phyloP scores from a whole-genome alignment of 2,329 filamentous ascomycete species.

The Thelonectria olida region DNA sequence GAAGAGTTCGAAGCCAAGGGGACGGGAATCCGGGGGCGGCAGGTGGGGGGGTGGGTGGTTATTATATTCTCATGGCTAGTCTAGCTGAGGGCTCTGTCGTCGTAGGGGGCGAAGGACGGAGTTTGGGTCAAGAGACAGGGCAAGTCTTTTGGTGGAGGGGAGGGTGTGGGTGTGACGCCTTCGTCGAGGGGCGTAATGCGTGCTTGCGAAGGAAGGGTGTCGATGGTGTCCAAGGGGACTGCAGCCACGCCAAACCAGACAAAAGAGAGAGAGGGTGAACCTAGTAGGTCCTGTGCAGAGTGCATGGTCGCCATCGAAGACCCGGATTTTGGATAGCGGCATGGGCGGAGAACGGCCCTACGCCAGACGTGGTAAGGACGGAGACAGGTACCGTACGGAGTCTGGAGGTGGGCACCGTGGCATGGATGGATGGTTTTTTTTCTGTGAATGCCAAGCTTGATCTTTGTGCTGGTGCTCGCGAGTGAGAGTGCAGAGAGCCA shows the following conservation, averaged over 20 bases:
- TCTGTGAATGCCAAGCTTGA: background rate
- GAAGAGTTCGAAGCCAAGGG: conserved; percentile 41
- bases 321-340: conserved; percentile 35
- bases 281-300: conserved; percentile 14
- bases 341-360: conserved; percentile 24
- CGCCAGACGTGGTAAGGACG: conserved; percentile 26
- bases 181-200: conserved; percentile 18
- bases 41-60: conserved; percentile 44
- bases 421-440: conserved; percentile 11
- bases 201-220: conserved; percentile 4
- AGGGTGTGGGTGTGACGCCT: conserved; percentile 21
- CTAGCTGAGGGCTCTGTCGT: conserved; percentile 29
- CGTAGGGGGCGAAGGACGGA: conserved; percentile 31
- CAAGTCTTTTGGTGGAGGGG: conserved; percentile 32
- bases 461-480: background rate
- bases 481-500: too few species aligned
- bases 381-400: conserved; percentile 21
- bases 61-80: conserved; percentile 42
- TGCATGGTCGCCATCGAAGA: conserved; percentile 13
- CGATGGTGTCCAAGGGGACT: background rate
- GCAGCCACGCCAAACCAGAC: conserved; percentile 6
- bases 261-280: conserved; percentile 32
- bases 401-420: conserved; percentile 36
- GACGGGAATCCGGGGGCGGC: conserved; percentile 43
- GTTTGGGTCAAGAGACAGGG: conserved; percentile 32